These are phyloP conservation scores for Mycena galopus DNA, from an alignment of 768 basidiomycete species.

Conservation along the genomic window DNA sequence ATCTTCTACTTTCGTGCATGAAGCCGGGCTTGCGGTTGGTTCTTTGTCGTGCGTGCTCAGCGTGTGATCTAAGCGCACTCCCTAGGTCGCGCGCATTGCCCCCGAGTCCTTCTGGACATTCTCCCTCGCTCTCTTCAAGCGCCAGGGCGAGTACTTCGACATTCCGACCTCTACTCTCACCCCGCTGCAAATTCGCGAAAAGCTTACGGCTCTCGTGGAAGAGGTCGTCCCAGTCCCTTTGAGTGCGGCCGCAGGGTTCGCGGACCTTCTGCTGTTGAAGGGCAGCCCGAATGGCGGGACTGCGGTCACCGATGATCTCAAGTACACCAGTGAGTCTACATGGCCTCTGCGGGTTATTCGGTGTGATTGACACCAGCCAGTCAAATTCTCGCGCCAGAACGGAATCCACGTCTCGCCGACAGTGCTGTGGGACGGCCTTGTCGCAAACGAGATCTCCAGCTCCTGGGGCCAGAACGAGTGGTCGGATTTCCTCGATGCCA, in stretches of 20 bases:
- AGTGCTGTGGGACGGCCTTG: slow-evolving; percentile 79
- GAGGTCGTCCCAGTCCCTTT: slow-evolving; percentile 67
- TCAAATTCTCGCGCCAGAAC: slow-evolving; percentile 94
- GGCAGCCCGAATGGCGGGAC: slow-evolving; percentile 81
- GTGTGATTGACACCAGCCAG: slow-evolving; percentile 51
- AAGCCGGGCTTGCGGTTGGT: slow-evolving; percentile 84
- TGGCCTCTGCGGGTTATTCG: neutral
- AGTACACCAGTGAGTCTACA: slow-evolving; percentile 80
- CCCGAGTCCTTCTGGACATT: slow-evolving; percentile 88
- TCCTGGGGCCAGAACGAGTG: slow-evolving; percentile 88
- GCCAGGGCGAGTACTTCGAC: slow-evolving; percentile 86
- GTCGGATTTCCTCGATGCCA: slow-evolving; percentile 77
- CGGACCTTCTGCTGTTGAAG: slow-evolving; percentile 73
- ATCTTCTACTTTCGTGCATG: slow-evolving; percentile 81
- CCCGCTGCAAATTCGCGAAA: slow-evolving; percentile 79
- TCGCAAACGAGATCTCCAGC: slow-evolving; percentile 81
- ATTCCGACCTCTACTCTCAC: slow-evolving; percentile 76
- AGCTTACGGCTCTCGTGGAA: slow-evolving; percentile 72
- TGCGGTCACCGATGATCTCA: slow-evolving; percentile 87
- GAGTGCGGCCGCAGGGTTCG: slow-evolving; percentile 64
- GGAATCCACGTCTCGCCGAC: slow-evolving; percentile 93
- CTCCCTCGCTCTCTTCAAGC: slow-evolving; percentile 77
- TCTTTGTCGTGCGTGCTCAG: neutral
- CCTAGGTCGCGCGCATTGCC: slow-evolving; percentile 75
- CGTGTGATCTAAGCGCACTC: neutral